Evolutionary conservation across 208 protist species (phyloP).

Genomic region (Herpetomonas tarakana): DNA sequence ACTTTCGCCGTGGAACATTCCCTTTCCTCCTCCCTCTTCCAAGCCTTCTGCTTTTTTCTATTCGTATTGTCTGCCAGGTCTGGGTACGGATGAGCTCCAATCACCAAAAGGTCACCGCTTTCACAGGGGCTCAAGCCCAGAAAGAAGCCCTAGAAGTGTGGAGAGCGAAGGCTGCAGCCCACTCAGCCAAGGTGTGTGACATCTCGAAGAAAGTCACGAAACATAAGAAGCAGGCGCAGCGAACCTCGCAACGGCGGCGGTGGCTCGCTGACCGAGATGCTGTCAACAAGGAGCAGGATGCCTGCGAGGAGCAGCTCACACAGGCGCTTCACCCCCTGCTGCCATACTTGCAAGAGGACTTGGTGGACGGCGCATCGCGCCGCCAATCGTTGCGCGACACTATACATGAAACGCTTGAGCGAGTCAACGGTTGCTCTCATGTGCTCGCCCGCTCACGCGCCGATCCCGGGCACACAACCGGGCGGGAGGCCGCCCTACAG

Average conservation of each 20-base stretch:
- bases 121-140: conserved; percentile 26
- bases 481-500: background rate
- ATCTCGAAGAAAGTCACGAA: conserved; percentile 29
- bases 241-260: conserved; percentile 3
- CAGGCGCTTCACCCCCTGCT: background rate
- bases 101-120: conserved; percentile 27
- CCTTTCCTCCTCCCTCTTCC: too few relatives aligned
- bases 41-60: too few relatives aligned
- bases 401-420: background rate
- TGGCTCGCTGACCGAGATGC: conserved; percentile 15
- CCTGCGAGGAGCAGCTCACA: conserved; percentile 5
- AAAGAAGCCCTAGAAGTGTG: conserved; percentile 43
- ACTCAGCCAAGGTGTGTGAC: conserved; percentile 16
- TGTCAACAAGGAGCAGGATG: conserved; percentile 11
- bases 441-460: background rate
- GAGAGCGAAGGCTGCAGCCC: conserved; percentile 20
- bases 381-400: background rate
- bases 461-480: background rate
- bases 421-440: background rate
- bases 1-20: too few relatives aligned
- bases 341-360: background rate
- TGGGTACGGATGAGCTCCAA: too few relatives aligned
- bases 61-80: too few relatives aligned
- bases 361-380: background rate
- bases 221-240: conserved; percentile 28